Evolutionary conservation across 768 basidiomycete genomes (phyloP), one percentile per base, ranked within the genome.

Genomic region (Lanmaoa rubissima): DNA sequence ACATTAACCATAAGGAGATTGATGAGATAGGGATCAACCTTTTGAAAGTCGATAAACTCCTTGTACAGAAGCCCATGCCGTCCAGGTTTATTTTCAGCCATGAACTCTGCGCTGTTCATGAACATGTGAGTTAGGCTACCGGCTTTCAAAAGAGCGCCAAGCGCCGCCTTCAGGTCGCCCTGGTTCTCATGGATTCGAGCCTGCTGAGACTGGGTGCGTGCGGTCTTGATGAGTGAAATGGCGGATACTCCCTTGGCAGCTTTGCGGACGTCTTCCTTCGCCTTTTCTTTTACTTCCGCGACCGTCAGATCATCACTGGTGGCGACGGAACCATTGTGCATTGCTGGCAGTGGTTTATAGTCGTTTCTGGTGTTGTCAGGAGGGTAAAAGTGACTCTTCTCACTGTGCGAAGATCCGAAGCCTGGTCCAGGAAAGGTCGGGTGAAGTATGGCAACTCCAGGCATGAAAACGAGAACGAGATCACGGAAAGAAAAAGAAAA

Each of bases 41-140:
- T 78, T 63, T 84, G 77, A 57, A 90, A 88, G 24, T 84, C 82
- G 42, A 75, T 63, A 53, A 89, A 79, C 62, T 89, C 87, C 70
- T 80, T 84, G 70, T 79, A 79, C 46, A 90, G 69, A 36, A 79
- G 73, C 16, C 84, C 83, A 55, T 77, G 77, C 57, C 79, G 81
- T 41, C 78, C 80, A 38, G 74, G 74, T 45, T 69, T 67, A 62
- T 78, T 79, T 57, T 82, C 82, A 21, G 74, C 65, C 53, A 69
- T 72, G 68, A 84, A 83, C 63, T 89, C 87, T 10, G 76, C 56
- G 16, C 82, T 81, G 45, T 84, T 80, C 76, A 88, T 80, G 44
- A 83, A 77, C 72, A 82, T 78, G 60, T 78, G 77, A 0, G 80
- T 75, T 3, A 90, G 75, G 24, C 76, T 79, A 1, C 82, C 88